Percentiles rank a stretch among this genome's conserved stretches.
Conservation (phyloP, 2,329 filamentous ascomycete genomes). For the Aspergillus ruber region DNA sequence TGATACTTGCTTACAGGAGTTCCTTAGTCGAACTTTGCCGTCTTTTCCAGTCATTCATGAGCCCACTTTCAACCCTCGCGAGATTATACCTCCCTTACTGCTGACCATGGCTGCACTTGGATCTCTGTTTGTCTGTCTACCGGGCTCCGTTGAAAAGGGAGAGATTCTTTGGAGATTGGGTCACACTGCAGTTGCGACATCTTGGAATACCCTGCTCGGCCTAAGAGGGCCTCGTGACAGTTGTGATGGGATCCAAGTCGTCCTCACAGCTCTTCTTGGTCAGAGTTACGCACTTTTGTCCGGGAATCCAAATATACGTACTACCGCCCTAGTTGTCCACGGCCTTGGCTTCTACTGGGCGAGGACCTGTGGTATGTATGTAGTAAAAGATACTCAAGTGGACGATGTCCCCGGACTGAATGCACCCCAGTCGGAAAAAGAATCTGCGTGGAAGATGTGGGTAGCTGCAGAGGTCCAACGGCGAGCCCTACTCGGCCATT, state of each 20-base stretch:
- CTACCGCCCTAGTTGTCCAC: constrained; percentile 13
- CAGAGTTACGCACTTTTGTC: constrained; percentile 13
- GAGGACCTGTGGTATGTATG: constrained; percentile 13
- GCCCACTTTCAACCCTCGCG: constrained; percentile 9
- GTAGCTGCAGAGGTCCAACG: constrained; percentile 12
- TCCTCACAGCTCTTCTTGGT: constrained; percentile 11
- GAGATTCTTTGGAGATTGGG: constrained; percentile 16
- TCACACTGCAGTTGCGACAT: constrained; percentile 15
- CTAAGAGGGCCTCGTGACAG: constrained; percentile 10
- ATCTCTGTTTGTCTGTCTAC: constrained; percentile 12
- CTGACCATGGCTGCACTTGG: constrained; percentile 15
- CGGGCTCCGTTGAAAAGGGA: constrained; percentile 9
- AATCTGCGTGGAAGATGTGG: constrained; percentile 12
- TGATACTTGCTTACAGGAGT: constrained; percentile 13
- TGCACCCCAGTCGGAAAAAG: constrained; percentile 4
- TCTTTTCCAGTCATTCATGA: constrained; percentile 13
- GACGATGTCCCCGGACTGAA: constrained; percentile 1
- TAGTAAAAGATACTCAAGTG: background rate
- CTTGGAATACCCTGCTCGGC: constrained; percentile 12
- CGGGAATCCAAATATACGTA: constrained; percentile 10
- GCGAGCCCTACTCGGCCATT: constrained; percentile 13
- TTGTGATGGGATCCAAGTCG: constrained; percentile 14
- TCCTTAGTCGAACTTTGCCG: constrained; percentile 9
- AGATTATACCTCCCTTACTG: constrained; percentile 10
- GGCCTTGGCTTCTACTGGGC: constrained; percentile 17